phyloP scores from a whole-genome alignment of 345 rosid species.

The Eucalyptus regnans region DNA sequence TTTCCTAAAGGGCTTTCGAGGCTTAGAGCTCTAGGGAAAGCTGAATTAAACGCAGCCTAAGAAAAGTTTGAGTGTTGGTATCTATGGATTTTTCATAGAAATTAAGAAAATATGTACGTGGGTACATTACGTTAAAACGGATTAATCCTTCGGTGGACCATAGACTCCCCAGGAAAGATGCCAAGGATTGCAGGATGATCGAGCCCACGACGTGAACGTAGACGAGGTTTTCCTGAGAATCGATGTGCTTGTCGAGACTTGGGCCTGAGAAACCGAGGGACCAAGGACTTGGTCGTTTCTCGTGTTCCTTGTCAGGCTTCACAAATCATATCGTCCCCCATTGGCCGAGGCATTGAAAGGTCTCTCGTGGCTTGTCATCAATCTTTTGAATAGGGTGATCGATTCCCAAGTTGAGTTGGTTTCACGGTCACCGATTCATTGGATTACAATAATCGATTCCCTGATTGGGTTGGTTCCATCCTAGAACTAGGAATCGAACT shows the following conservation, averaged over 20 bases:
- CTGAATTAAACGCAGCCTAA: too few relatives aligned
- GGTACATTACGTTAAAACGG: neutral
- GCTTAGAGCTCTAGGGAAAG: too few relatives aligned
- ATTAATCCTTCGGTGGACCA: neutral
- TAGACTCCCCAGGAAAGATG: neutral
- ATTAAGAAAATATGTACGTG: neutral
- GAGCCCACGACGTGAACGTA: neutral
- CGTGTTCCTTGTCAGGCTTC: neutral
- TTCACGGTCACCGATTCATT: accelerated
- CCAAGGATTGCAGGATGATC: neutral
- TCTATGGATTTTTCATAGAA: neutral
- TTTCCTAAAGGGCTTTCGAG: too few relatives aligned
- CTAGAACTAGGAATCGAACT: neutral
- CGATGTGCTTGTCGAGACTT: neutral
- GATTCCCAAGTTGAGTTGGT: too few relatives aligned
- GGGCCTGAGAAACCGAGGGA: neutral
- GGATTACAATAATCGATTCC: accelerated
- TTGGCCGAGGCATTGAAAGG: neutral
- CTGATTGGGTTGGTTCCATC: neutral
- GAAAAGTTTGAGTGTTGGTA: neutral
- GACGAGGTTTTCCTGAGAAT: neutral
- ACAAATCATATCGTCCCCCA: neutral
- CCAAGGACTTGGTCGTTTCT: neutral
- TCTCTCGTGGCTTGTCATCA: neutral
- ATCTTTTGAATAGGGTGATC: neutral